phyloP scores from a whole-genome alignment of 2,329 filamentous ascomycete species.

The Cladosporium velox region DNA sequence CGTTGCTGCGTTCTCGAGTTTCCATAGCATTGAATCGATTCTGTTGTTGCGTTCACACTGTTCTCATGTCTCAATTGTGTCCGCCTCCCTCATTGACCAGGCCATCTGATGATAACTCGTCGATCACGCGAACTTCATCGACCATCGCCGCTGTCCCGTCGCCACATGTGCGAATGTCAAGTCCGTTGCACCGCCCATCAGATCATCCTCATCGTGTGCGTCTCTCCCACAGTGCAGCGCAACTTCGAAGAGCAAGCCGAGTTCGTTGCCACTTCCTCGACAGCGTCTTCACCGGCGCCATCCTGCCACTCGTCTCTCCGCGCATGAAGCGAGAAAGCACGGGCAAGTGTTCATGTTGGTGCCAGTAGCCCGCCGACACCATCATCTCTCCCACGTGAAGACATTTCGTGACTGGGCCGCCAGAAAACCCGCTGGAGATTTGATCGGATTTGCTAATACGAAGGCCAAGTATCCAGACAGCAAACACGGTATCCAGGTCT shows the following conservation, averaged over 20 bases:
- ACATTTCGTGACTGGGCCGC: too few species aligned
- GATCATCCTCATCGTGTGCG: neutral
- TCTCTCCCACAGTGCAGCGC: neutral
- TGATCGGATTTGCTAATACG: too few species aligned
- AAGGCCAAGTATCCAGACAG: neutral
- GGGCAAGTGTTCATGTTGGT: neutral
- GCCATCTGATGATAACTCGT: too few species aligned
- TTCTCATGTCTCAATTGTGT: neutral
- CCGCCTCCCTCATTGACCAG: neutral
- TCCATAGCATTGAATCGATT: slow-evolving; percentile 1
- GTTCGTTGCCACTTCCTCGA: too few species aligned
- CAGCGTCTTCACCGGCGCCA: too few species aligned
- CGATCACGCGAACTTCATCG: too few species aligned
- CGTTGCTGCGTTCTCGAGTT: slow-evolving; percentile 1
- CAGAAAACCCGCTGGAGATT: too few species aligned
- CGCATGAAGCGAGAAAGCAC: too few species aligned
- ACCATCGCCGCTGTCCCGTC: neutral
- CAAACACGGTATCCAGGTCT: neutral
- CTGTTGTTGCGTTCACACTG: too few species aligned
- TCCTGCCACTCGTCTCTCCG: neutral
- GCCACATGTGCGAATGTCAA: neutral
- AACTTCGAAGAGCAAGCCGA: too few species aligned
- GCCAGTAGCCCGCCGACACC: neutral
- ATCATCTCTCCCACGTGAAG: too few species aligned
- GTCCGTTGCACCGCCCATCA: too few species aligned